Percentiles rank a stretch among this genome's conserved stretches.
Conservation (phyloP, 2,329 filamentous ascomycete species). For the Talaromyces albobiverticillius region DNA sequence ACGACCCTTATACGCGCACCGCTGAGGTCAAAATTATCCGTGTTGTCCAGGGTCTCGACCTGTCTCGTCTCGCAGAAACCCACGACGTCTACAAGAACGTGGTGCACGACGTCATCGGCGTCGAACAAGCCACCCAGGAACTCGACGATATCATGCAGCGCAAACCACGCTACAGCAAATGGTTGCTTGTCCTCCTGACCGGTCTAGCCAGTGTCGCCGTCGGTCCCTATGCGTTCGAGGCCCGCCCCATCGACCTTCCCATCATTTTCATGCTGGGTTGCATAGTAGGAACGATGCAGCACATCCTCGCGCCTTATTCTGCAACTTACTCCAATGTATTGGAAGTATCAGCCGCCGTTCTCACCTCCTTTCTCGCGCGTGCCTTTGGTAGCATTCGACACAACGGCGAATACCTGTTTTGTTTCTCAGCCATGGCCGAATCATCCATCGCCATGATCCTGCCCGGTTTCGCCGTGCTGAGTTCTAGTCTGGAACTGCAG, state of each 20-base stretch:
- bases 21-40: slow-evolving; percentile 47
- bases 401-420: slow-evolving; percentile 55
- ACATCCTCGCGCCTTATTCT: slow-evolving; percentile 71
- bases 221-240: slow-evolving; percentile 77
- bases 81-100: slow-evolving; percentile 50
- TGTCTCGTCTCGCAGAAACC: slow-evolving; percentile 44
- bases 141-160: slow-evolving; percentile 56
- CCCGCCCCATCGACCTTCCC: slow-evolving; percentile 74
- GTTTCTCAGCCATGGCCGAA: slow-evolving; percentile 69
- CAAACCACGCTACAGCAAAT: slow-evolving; percentile 55
- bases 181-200: slow-evolving; percentile 63
- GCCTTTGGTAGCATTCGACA: slow-evolving; percentile 64
- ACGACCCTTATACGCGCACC: slow-evolving; percentile 48
- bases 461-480: slow-evolving; percentile 64
- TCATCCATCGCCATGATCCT: slow-evolving; percentile 71
- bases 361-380: slow-evolving; percentile 67
- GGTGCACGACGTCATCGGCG: slow-evolving; percentile 47
- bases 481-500: slow-evolving; percentile 64
- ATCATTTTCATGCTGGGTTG: slow-evolving; percentile 74
- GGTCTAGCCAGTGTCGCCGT: slow-evolving; percentile 73
- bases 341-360: slow-evolving; percentile 62
- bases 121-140: slow-evolving; percentile 45
- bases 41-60: slow-evolving; percentile 42
- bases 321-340: slow-evolving; percentile 66
- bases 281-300: slow-evolving; percentile 71